Conservation (phyloP, 805 yeast genomes). For the Pichia paraexigua region DNA sequence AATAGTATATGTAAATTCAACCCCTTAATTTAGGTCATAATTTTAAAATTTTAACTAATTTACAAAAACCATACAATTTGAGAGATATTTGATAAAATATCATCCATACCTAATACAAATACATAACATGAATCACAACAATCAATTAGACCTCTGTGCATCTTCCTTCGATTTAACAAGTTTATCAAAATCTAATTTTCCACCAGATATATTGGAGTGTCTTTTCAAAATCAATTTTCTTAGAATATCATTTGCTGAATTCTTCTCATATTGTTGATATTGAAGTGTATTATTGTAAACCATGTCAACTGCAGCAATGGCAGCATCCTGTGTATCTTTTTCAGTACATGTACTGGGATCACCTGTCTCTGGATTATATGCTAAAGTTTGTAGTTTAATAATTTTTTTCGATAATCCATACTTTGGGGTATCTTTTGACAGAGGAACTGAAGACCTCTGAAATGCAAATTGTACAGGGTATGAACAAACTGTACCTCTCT, state of each 20-base stretch:
- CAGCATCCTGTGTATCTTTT: neutral
- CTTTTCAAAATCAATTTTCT: neutral
- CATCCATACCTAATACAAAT: neutral
- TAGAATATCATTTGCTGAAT: neutral
- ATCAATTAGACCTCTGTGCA: neutral
- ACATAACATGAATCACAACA: neutral
- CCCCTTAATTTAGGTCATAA: too few species aligned
- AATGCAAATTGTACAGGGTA: conserved; percentile 1
- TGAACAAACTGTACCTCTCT: neutral
- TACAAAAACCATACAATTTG: neutral
- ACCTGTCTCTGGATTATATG: neutral
- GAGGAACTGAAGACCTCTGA: neutral
- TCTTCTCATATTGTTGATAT: neutral
- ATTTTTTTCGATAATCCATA: neutral
- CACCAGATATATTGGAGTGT: neutral
- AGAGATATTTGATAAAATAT: neutral
- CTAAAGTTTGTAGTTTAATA: neutral
- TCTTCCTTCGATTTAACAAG: neutral
- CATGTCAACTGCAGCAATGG: neutral
- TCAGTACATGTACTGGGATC: neutral
- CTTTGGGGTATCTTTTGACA: neutral
- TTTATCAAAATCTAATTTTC: neutral
- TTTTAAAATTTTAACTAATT: neutral
- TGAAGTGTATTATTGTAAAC: neutral
- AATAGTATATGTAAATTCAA: too few species aligned